phyloP scores from a whole-genome alignment of 352 stramenopile genomes.

The Pythium pyrilobum region DNA sequence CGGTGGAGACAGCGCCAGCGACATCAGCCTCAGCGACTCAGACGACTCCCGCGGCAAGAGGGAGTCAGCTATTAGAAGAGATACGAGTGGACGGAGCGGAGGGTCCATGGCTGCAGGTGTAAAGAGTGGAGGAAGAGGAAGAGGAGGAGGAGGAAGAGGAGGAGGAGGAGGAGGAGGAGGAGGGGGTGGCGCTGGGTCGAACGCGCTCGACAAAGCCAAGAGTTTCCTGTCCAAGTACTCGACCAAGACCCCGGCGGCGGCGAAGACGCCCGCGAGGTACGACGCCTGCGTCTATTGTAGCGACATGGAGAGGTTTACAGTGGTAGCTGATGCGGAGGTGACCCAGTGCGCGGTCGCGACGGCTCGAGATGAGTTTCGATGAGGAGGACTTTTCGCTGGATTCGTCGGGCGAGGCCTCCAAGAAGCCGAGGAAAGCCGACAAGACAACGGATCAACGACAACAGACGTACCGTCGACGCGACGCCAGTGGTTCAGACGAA shows the following conservation, averaged over 20 bases:
- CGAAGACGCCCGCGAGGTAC: background rate
- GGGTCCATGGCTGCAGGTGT: background rate
- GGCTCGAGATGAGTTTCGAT: constrained; percentile 46
- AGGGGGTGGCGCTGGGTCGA: constrained; percentile 8
- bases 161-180: background rate
- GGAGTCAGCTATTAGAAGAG: background rate
- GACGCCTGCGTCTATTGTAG: background rate
- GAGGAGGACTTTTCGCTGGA: constrained; percentile 45
- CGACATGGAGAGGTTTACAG: background rate
- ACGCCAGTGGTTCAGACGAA: constrained; percentile 1
- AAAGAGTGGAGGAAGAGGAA: background rate
- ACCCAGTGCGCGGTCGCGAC: constrained; percentile 5
- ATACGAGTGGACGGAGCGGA: background rate
- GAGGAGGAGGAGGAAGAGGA: background rate
- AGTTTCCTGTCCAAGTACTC: constrained; percentile 75
- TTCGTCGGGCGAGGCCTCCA: constrained; percentile 21
- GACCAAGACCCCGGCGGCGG: constrained; percentile 19
- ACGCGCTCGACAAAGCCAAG: constrained; percentile 63
- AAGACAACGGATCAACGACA: background rate
- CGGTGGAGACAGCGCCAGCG: constrained; percentile 3
- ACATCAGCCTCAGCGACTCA: constrained; percentile 4
- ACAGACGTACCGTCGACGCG: background rate
- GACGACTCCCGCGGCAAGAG: background rate
- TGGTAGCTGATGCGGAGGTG: background rate
- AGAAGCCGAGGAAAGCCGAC: constrained; percentile 5